Evolutionary conservation across 768 basidiomycete genomes (phyloP).

Genomic region (Asterophora lycoperdoides): DNA sequence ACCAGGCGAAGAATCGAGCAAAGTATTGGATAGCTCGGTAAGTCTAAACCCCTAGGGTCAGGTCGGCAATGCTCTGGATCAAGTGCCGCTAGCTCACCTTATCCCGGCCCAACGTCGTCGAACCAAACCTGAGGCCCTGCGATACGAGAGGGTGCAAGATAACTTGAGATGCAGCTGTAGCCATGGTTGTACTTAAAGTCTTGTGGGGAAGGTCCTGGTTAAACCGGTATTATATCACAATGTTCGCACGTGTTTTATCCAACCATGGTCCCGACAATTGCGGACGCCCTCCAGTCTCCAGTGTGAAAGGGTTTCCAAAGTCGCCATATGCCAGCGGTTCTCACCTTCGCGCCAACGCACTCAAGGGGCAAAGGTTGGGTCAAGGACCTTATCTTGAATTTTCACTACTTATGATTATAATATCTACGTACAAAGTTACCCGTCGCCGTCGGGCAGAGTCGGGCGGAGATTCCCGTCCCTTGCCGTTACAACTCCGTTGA

Average conservation of each 20-base stretch:
- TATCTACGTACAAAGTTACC: neutral
- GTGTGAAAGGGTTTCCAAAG: no score
- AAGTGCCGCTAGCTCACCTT: conserved; percentile 51
- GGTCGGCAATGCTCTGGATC: neutral
- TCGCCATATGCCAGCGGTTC: no score
- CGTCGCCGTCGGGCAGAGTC: conserved; percentile 17
- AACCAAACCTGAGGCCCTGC: conserved; percentile 68
- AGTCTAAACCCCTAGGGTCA: conserved; percentile 41
- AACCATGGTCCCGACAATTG: no score
- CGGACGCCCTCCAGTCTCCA: no score
- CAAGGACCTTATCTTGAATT: no score
- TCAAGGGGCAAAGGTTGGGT: no score
- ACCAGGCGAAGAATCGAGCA: conserved; percentile 85
- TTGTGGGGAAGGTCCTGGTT: conserved; percentile 1
- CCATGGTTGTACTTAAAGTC: conserved; percentile 30
- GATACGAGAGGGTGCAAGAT: conserved; percentile 83
- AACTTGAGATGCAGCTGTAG: conserved; percentile 62
- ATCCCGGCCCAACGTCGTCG: conserved; percentile 85
- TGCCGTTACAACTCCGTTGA: conserved; percentile 10
- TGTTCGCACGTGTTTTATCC: conserved; percentile 15
- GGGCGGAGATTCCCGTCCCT: conserved; percentile 19
- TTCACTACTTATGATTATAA: no score
- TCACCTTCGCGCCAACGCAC: no score
- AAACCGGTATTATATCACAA: neutral
- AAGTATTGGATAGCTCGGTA: conserved; percentile 92